Evolutionary conservation across 1,139 yeast genomes (phyloP).

Genomic region (Arxiozyma slooffiae): DNA sequence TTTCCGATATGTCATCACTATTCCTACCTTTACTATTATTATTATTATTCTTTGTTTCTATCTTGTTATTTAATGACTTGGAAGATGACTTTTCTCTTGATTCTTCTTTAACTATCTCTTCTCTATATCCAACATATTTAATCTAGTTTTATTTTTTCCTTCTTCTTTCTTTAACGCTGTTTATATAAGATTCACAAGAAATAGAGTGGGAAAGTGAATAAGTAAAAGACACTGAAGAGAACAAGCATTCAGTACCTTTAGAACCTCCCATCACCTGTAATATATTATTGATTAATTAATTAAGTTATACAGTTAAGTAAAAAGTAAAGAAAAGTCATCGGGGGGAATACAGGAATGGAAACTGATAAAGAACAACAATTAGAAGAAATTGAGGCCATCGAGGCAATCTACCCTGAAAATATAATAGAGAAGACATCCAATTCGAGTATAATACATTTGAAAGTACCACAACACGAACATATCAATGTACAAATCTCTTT

Average conservation of each 20-base stretch:
- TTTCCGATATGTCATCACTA: background rate
- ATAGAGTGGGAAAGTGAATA: too few relatives aligned
- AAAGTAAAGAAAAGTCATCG: background rate
- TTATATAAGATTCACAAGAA: too few relatives aligned
- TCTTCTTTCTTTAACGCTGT: constrained; percentile 20
- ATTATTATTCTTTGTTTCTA: too few relatives aligned
- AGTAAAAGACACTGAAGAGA: too few relatives aligned
- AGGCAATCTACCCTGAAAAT: constrained; percentile 77
- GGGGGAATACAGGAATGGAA: constrained; percentile 10
- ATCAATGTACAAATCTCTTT: constrained; percentile 55
- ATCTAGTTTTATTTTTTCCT: too few relatives aligned
- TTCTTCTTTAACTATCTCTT: background rate
- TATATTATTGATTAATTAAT: too few relatives aligned
- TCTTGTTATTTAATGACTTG: background rate
- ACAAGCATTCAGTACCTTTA: too few relatives aligned
- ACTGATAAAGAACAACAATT: constrained; percentile 41
- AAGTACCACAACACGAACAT: constrained; percentile 55
- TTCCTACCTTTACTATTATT: too few relatives aligned
- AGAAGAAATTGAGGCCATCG: constrained; percentile 78
- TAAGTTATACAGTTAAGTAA: background rate
- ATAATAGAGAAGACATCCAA: constrained; percentile 34
- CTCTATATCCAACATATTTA: constrained; percentile 52
- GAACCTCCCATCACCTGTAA: too few relatives aligned
- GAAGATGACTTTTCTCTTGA: background rate
- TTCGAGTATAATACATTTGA: constrained; percentile 38